Base-by-base conservation (phyloP, 345 rosid species). In the Sisymbrium altissimum region DNA sequence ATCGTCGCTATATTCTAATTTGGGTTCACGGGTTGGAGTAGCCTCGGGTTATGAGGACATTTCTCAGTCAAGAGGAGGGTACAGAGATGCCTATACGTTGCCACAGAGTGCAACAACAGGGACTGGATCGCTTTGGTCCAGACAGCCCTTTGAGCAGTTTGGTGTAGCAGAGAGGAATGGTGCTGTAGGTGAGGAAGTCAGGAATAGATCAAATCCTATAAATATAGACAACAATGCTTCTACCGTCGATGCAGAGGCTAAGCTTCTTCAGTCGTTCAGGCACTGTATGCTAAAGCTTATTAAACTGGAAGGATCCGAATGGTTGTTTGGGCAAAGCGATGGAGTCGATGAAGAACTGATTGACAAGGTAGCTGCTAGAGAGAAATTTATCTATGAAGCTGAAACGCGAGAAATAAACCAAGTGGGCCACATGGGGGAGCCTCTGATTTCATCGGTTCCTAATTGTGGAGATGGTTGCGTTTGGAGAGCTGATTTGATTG, bases 101-200 rank as follows among this genome's bases (percentile, higher is more conserved):
- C 84, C 74, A 58, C 74, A 72, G 62, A 76, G 73, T 64, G 70
- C 88, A 64, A 79, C 78, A 58, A 46, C 89, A 3, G 82, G 79
- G 50, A 76, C 84, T 7, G 86, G 90, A 69, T 95, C 99, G 6
- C 87, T 96, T 57, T 96, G 99, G 99, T 89, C 92, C 18, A 84
- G 84, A 80, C 98, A 96, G 80, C 99, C 98, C 46, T 90, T 84
- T 80, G 97, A 96, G 86, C 98, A 90, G 86, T 92, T 96, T 80
- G 97, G 96, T 57, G 85, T 88, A 18, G 91, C 89, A 23, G 95
- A 90, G 63, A 92, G 77, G 71, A 77, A 44, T 61, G 78, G 79
- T 9, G 75, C 74, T 10, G 80, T 78, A 65, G 90, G 88, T n/a
- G 83, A 83, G 68, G 89, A 80, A 63, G 19, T 68, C 66, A 86